Percentiles rank a stretch among this genome's conserved stretches.
phyloP scores from a whole-genome alignment of 257 asterid genomes.

The Gentiana macrophylla region DNA sequence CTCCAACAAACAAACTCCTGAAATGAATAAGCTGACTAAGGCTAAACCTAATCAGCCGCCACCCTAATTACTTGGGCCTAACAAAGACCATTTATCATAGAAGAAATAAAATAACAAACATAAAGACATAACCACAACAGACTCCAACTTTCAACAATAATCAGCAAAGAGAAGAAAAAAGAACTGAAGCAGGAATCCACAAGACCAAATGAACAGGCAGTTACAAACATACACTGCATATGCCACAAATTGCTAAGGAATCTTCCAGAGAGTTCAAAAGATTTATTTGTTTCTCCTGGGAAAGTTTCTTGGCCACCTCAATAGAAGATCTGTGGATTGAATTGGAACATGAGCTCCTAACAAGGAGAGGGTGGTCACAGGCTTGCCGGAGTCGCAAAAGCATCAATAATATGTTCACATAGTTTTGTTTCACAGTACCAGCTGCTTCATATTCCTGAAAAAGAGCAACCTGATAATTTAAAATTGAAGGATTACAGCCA shows the following conservation, averaged over 20 bases:
- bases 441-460: conserved; percentile 92
- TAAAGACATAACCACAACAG: too few species aligned
- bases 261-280: conserved; percentile 83
- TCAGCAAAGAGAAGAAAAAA: conserved; percentile 1
- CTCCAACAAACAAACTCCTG: too few species aligned
- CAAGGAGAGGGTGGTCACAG: conserved; percentile 98
- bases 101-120: too few species aligned
- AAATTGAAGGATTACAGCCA: conserved; percentile 1
- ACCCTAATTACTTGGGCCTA: too few species aligned
- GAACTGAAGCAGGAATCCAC: background rate
- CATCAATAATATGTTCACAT: conserved; percentile 85
- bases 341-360: conserved; percentile 48
- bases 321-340: conserved; percentile 56
- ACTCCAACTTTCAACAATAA: background rate
- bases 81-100: too few species aligned
- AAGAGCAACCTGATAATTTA: conserved; percentile 6
- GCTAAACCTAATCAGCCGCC: too few species aligned
- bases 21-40: too few species aligned
- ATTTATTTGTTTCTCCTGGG: conserved; percentile 48
- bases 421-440: conserved; percentile 93
- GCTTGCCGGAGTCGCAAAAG: conserved; percentile 98
- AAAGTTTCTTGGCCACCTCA: conserved; percentile 70
- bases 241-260: conserved; percentile 77
- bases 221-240: conserved; percentile 67
- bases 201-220: conserved; percentile 1